A percentile compares a stretch with the other conserved stretches of the same genome.
Evolutionary conservation across 2,329 filamentous ascomycete species (phyloP).

Genomic region (Calonectria crousiana): DNA sequence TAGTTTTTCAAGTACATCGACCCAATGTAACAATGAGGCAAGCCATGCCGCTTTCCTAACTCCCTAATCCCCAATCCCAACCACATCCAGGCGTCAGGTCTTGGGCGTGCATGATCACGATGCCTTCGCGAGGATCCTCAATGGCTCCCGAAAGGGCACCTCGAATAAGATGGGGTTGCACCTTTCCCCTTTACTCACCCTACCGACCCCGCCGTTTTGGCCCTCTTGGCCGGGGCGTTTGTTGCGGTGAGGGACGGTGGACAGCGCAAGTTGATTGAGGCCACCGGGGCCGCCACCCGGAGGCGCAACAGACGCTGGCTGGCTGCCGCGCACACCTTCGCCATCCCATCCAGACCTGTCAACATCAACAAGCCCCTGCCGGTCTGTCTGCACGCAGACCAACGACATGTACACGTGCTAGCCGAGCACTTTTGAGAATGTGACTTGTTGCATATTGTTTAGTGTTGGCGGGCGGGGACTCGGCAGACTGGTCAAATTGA

Average conservation of each 20-base stretch:
- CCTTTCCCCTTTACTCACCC: slow-evolving; percentile 10
- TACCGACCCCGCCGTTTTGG: slow-evolving; percentile 11
- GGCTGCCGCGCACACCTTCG: slow-evolving; percentile 6
- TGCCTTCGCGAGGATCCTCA: slow-evolving; percentile 35
- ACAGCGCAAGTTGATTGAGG: slow-evolving; percentile 10
- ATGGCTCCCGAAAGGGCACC: slow-evolving; percentile 12
- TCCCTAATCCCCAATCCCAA: slow-evolving; percentile 13
- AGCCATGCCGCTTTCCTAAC: slow-evolving; percentile 25
- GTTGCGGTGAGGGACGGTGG: slow-evolving; percentile 26
- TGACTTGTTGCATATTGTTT: slow-evolving; percentile 37
- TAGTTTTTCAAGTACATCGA: slow-evolving; percentile 11
- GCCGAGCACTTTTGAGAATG: slow-evolving; percentile 29
- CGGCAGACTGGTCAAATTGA: slow-evolving; percentile 19
- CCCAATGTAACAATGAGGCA: slow-evolving; percentile 15
- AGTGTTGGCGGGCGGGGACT: slow-evolving; percentile 25
- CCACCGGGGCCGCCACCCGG: slow-evolving; percentile 12
- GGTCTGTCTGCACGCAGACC: slow-evolving; percentile 35
- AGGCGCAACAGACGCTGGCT: slow-evolving; percentile 14
- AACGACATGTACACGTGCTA: slow-evolving; percentile 43
- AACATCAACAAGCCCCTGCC: slow-evolving; percentile 23
- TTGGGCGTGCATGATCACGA: slow-evolving; percentile 43
- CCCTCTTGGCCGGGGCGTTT: slow-evolving; percentile 17
- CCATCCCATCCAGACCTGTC: slow-evolving; percentile 13
- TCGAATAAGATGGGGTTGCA: slow-evolving; percentile 13
- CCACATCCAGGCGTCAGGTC: slow-evolving; percentile 38